These are phyloP conservation scores for Sideroxylon spinosum DNA, from an alignment of 179 eudicot species.

Conservation along the genomic window DNA sequence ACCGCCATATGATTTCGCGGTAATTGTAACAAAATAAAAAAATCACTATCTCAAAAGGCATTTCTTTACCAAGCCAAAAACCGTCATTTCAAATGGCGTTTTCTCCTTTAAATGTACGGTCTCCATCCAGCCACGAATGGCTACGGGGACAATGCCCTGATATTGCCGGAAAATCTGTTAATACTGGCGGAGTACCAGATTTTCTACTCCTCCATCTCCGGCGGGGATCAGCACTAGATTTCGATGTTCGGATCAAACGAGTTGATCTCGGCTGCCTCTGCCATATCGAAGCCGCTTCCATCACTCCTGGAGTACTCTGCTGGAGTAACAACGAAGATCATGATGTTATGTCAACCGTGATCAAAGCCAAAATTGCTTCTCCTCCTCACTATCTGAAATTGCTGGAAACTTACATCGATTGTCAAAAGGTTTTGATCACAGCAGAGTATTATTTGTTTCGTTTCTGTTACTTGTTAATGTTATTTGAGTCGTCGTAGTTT, in stretches of 20 bases:
- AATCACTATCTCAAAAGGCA: too few relatives aligned
- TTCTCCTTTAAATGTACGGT: constrained; percentile 59
- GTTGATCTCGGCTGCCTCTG: constrained; percentile 38
- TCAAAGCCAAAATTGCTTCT: constrained; percentile 73
- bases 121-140: constrained; percentile 34
- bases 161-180: constrained; percentile 58
- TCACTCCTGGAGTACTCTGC: constrained; percentile 19
- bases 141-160: constrained; percentile 42
- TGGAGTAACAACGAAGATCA: constrained; percentile 14
- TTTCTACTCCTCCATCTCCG: constrained; percentile 22
- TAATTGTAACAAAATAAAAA: too few relatives aligned
- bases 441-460: neutral
- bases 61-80: too few relatives aligned
- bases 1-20: too few relatives aligned
- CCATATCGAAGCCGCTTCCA: constrained; percentile 49
- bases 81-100: too few relatives aligned
- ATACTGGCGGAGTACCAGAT: constrained; percentile 48
- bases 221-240: constrained; percentile 22
- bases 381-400: constrained; percentile 77
- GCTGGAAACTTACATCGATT: constrained; percentile 68
- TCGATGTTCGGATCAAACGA: constrained; percentile 56
- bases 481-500: neutral
- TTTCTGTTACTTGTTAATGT: neutral
- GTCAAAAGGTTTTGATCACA: constrained; percentile 60
- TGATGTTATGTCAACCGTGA: constrained; percentile 19